Evolutionary conservation across 2,329 filamentous ascomycete genomes (phyloP).

Genomic region (Aspergillus japonicus): DNA sequence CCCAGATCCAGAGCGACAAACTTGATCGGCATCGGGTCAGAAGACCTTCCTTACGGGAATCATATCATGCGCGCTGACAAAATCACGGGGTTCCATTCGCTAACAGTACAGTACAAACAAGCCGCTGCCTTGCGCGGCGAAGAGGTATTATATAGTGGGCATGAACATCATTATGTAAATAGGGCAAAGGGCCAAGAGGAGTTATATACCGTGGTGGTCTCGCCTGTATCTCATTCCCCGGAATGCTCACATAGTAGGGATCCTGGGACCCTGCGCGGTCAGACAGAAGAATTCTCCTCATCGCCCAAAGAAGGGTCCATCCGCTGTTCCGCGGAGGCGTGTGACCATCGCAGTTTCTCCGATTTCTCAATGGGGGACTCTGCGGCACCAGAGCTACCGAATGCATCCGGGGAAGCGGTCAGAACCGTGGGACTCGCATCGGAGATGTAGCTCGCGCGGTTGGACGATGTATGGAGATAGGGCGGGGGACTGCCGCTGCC

Average conservation of each 20-base stretch:
- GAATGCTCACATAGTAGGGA: no score
- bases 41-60: neutral
- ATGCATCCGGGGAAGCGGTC: slow-evolving; percentile 20
- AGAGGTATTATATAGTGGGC: slow-evolving; percentile 5
- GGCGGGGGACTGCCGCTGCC: slow-evolving; percentile 45
- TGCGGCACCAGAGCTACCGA: slow-evolving; percentile 14
- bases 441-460: slow-evolving; percentile 38
- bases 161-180: slow-evolving; percentile 4
- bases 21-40: neutral
- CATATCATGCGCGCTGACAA: neutral
- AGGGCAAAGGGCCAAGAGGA: neutral
- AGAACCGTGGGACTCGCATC: slow-evolving; percentile 32
- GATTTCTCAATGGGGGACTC: slow-evolving; percentile 19
- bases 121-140: slow-evolving; percentile 5
- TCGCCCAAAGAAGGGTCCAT: neutral
- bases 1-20: neutral
- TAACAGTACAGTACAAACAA: slow-evolving; percentile 10
- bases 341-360: slow-evolving; percentile 11
- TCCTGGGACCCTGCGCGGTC: neutral
- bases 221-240: neutral
- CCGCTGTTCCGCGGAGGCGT: slow-evolving; percentile 8
- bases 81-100: slow-evolving; percentile 1
- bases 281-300: slow-evolving; percentile 2
- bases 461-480: slow-evolving; percentile 32
- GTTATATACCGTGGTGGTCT: slow-evolving; percentile 1